phyloP scores from a whole-genome alignment of 768 basidiomycete species.

The Rhizopogon roseolus region DNA sequence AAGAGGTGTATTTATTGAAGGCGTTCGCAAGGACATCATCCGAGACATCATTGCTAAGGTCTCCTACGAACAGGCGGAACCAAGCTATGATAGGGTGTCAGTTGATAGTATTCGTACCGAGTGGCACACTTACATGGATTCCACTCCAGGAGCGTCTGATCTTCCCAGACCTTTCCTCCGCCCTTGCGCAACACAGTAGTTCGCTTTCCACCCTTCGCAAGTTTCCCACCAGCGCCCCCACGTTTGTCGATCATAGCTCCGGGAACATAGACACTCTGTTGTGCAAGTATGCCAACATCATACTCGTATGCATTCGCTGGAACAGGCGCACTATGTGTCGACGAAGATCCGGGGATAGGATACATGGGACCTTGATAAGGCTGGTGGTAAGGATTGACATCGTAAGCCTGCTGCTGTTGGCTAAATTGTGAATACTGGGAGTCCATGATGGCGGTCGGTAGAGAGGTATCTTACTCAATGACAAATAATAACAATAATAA shows the following conservation, averaged over 20 bases:
- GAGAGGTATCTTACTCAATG: not conserved
- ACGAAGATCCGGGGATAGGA: slow-evolving; percentile 59
- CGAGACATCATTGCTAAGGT: slow-evolving; percentile 96
- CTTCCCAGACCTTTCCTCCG: slow-evolving; percentile 97
- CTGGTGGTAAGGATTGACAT: slow-evolving; percentile 79
- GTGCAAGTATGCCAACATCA: slow-evolving; percentile 85
- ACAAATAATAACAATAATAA: slow-evolving; percentile 7
- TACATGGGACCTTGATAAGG: slow-evolving; percentile 75
- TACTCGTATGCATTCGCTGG: slow-evolving; percentile 92
- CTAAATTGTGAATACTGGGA: slow-evolving; percentile 40
- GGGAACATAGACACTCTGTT: slow-evolving; percentile 89
- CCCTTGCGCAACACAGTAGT: slow-evolving; percentile 94
- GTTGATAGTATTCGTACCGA: not conserved
- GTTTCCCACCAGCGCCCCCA: slow-evolving; percentile 78
- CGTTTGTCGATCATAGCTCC: slow-evolving; percentile 88
- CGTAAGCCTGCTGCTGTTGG: slow-evolving; percentile 50
- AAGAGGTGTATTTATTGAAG: slow-evolving; percentile 90
- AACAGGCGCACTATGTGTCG: slow-evolving; percentile 69
- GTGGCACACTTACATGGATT: slow-evolving; percentile 70
- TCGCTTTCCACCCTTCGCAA: slow-evolving; percentile 87
- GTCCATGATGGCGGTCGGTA: slow-evolving; percentile 19
- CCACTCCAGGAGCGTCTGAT: slow-evolving; percentile 96
- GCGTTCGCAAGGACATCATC: slow-evolving; percentile 92
- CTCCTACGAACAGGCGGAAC: slow-evolving; percentile 97
- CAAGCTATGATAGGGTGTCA: slow-evolving; percentile 52